These are phyloP conservation scores for Amylocystis lapponica DNA, from an alignment of 768 basidiomycete genomes.

Conservation along the genomic window DNA sequence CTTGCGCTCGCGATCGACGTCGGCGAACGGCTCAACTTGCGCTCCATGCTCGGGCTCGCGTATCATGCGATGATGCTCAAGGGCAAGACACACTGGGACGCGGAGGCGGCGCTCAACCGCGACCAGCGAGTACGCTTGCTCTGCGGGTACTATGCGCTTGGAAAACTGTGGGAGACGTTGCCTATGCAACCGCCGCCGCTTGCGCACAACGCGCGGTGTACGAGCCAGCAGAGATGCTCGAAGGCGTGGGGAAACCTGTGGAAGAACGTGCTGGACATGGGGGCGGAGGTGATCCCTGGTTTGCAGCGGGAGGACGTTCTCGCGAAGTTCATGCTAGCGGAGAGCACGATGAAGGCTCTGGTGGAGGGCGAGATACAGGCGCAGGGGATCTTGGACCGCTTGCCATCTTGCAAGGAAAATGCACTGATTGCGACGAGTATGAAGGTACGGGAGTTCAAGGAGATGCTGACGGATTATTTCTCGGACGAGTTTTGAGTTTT, in stretches of 20 bases:
- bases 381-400: constrained; percentile 35
- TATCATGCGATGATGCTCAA: constrained; percentile 49
- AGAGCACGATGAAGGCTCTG: constrained; percentile 41
- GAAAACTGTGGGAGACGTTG: constrained; percentile 39
- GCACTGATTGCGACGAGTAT: constrained; percentile 36
- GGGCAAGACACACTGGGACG: constrained; percentile 44
- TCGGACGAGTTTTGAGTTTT: constrained; percentile 30
- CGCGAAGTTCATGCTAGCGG: constrained; percentile 41
- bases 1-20: constrained; percentile 39
- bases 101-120: constrained; percentile 38
- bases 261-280: constrained; percentile 36
- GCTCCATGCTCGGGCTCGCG: constrained; percentile 41
- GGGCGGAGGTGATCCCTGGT: constrained; percentile 29
- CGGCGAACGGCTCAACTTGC: constrained; percentile 43
- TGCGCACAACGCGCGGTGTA: constrained; percentile 37
- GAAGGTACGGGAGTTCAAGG: constrained; percentile 42
- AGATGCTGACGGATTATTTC: constrained; percentile 41
- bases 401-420: constrained; percentile 40
- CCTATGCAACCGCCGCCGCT: constrained; percentile 37
- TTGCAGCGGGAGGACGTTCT: constrained; percentile 40
- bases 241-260: constrained; percentile 42
- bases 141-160: constrained; percentile 47
- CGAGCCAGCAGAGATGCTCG: constrained; percentile 35
- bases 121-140: constrained; percentile 47
- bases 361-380: constrained; percentile 37